Evolutionary conservation across 768 basidiomycete species (phyloP).

Genomic region (Podaxis mareebaensis): DNA sequence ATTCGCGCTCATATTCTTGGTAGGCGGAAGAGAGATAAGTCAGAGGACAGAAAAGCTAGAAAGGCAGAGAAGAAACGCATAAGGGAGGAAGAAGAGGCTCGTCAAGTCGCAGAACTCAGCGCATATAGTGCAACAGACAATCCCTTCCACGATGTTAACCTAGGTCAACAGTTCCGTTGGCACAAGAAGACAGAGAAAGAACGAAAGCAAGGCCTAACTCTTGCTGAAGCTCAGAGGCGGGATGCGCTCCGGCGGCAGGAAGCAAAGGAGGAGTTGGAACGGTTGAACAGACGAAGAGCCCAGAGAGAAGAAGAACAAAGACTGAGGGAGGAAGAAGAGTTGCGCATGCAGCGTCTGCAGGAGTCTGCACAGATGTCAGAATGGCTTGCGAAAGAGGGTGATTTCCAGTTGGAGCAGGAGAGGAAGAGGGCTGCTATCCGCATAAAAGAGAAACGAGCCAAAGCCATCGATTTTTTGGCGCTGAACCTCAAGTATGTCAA

Average conservation of each 20-base stretch:
- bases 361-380: constrained; percentile 98
- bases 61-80: constrained; percentile 87
- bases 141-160: constrained; percentile 97
- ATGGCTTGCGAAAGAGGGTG: constrained; percentile 96
- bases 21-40: constrained; percentile 84
- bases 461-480: constrained; percentile 97
- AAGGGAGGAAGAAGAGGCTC: constrained; percentile 85
- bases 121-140: constrained; percentile 97
- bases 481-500: constrained; percentile 94
- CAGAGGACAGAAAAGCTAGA: constrained; percentile 80
- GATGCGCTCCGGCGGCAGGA: constrained; percentile 85
- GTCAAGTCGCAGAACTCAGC: constrained; percentile 91
- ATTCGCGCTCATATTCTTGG: constrained; percentile 17
- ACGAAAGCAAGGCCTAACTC: constrained; percentile 78
- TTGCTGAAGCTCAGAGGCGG: constrained; percentile 74
- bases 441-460: constrained; percentile 94
- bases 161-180: constrained; percentile 97
- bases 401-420: constrained; percentile 96
- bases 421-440: constrained; percentile 88
- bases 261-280: constrained; percentile 93
- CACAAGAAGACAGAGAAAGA: constrained; percentile 99
- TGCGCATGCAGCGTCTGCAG: constrained; percentile 82
- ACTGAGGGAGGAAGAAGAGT: constrained; percentile 90
- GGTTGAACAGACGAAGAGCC: constrained; percentile 85
- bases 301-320: constrained; percentile 90